Evolutionary conservation across 129 eudicot species (phyloP), one percentile per base, ranked within the genome.

Genomic region (Centella asiatica): DNA sequence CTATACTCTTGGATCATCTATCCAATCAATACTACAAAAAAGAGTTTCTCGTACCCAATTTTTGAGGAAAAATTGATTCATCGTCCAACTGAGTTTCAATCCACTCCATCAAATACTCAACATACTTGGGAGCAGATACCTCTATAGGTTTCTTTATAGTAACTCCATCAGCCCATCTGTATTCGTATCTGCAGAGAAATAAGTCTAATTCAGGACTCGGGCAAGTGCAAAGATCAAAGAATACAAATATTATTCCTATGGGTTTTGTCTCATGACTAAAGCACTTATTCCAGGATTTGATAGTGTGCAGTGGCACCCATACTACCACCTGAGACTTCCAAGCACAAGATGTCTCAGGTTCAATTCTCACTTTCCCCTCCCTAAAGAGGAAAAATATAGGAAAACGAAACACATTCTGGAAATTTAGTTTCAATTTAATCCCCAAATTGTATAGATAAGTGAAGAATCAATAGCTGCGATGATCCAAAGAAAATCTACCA

Each of bases 131-230:
- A 70, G 87, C 84, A 55, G 87, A 81, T 53, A 81, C 87, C 66
- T 73, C 87, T 25, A 81, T 81, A 0, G 87, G 87, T 70, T 70
- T 81, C 82, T 81, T 83, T 55, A 83, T 83, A 24, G 82, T 33
- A 53, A 83, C 89, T 55, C 89, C 89, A 63, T 83, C 89, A 26
- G 89, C 89, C 89, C 89, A 83, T 69, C 89, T 66, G 72, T 83
- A 83, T 69, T 83, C 89, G 5, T 82, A 82, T 66, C 88, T 82
- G 67, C 45, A 60, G 55, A 60, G 31, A 69, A 17, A 60, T 44
- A 56, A 9, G 29, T 6, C 22, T 31, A 4, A n/a, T 18, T 32
- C 44, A 19, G n/a, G 10, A 31, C 23, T 31, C 15, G 63, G 63
- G 28, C 8, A 32, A 18, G 33, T 26, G 25, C 18, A 18, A n/a